A percentile compares a stretch with the other conserved stretches of the same genome.
Evolutionary conservation across 441 rosid species (phyloP).

Genomic region (Syzygium malaccense): DNA sequence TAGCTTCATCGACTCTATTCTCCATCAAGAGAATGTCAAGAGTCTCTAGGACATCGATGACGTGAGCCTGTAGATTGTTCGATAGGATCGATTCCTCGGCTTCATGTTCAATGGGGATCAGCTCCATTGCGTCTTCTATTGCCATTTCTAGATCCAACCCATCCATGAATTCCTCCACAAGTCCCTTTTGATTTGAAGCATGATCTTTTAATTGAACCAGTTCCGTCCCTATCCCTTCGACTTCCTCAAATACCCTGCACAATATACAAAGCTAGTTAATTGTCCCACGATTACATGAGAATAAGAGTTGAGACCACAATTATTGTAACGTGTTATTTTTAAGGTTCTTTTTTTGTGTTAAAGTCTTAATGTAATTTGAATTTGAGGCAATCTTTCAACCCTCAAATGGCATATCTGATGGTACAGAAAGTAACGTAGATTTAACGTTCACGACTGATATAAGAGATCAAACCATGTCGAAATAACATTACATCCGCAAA

Average conservation of each 20-base stretch:
- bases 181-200: constrained; percentile 31
- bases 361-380: background rate
- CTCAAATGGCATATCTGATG: background rate
- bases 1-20: constrained; percentile 43
- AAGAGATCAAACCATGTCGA: background rate
- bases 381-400: background rate
- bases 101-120: constrained; percentile 13
- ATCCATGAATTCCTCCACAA: constrained; percentile 35
- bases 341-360: background rate
- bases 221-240: constrained; percentile 33
- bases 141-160: constrained; percentile 20
- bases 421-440: background rate
- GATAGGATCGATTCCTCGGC: constrained; percentile 14
- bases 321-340: background rate
- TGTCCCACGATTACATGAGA: background rate
- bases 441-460: background rate
- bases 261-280: background rate
- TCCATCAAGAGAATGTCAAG: constrained; percentile 42
- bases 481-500: background rate
- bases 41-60: constrained; percentile 26
- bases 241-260: constrained; percentile 48
- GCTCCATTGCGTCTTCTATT: constrained; percentile 27
- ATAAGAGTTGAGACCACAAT: background rate
- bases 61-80: constrained; percentile 24
- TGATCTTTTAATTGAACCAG: constrained; percentile 37